phyloP scores from a whole-genome alignment of 2,329 filamentous ascomycete species.

The Shiraia sp. region DNA sequence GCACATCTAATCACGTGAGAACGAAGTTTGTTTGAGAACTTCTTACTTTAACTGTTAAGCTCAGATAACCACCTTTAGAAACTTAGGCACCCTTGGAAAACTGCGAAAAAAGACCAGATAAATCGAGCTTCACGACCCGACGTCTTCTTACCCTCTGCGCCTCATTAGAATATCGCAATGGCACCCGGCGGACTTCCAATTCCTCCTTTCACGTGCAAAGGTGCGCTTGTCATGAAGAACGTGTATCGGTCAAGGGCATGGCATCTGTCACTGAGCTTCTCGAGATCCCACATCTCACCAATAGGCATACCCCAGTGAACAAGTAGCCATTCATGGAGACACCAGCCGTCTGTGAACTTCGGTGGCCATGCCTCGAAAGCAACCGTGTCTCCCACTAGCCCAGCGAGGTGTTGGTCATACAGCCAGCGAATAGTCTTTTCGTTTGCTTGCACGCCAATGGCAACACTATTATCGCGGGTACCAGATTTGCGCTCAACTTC shows the following conservation, averaged over 20 bases:
- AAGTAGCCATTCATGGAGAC: conserved; percentile 39
- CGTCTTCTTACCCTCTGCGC: no score
- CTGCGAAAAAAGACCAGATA: no score
- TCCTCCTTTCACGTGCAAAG: conserved; percentile 60
- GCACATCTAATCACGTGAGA: not conserved
- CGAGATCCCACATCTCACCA: conserved; percentile 50
- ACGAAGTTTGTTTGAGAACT: no score
- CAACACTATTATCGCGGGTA: conserved; percentile 37
- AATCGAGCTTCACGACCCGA: no score
- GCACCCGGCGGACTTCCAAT: conserved; percentile 43
- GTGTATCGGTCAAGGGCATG: conserved; percentile 59
- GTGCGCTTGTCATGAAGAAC: conserved; percentile 65
- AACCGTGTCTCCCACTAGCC: conserved; percentile 45
- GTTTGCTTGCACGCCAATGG: conserved; percentile 38
- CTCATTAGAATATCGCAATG: conserved; percentile 41
- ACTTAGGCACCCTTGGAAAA: not conserved
- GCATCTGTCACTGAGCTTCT: conserved; percentile 57
- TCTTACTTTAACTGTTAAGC: not conserved
- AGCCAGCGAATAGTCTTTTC: conserved; percentile 43
- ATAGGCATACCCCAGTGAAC: conserved; percentile 37
- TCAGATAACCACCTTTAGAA: not conserved
- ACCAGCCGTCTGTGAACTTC: conserved; percentile 34
- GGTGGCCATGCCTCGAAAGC: conserved; percentile 47
- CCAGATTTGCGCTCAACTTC: conserved; percentile 31
- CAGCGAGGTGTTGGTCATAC: conserved; percentile 42